These are phyloP conservation scores for Psilocybe subaeruginosa DNA, from an alignment of 768 basidiomycete genomes.

Conservation along the genomic window DNA sequence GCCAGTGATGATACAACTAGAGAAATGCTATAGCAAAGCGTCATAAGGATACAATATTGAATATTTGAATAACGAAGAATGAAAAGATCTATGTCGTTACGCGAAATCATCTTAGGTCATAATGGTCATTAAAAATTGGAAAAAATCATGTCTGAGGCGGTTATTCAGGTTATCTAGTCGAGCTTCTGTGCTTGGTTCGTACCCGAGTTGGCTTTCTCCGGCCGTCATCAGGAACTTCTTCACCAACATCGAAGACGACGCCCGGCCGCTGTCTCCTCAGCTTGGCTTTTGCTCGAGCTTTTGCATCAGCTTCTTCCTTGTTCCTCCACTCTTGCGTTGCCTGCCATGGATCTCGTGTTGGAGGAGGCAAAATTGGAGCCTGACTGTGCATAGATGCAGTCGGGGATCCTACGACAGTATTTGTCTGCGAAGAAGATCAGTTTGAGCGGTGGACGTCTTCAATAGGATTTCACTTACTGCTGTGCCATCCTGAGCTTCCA, in stretches of 20 bases:
- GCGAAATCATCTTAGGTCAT: background rate
- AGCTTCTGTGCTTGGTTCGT: slow-evolving; percentile 10
- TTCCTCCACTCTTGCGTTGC: slow-evolving; percentile 78
- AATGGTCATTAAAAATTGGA: background rate
- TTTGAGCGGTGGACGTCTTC: background rate
- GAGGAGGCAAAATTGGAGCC: slow-evolving; percentile 53
- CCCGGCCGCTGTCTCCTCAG: slow-evolving; percentile 56
- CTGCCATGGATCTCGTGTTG: slow-evolving; percentile 60
- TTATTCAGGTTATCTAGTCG: slow-evolving; percentile 52
- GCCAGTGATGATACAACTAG: background rate
- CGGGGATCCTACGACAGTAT: slow-evolving; percentile 76
- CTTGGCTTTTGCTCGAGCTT: slow-evolving; percentile 39
- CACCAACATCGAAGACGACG: slow-evolving; percentile 65
- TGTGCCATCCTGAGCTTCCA: slow-evolving; percentile 81
- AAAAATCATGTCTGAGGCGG: slow-evolving; percentile 38
- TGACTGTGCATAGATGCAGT: slow-evolving; percentile 71
- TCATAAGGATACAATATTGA: background rate
- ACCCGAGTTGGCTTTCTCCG: slow-evolving; percentile 18
- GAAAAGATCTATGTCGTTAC: background rate
- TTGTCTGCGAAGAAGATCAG: slow-evolving; percentile 43
- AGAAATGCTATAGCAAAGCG: background rate
- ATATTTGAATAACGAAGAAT: background rate
- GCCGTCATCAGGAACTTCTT: slow-evolving; percentile 51
- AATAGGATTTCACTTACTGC: slow-evolving; percentile 53
- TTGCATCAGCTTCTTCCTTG: slow-evolving; percentile 55